Evolutionary conservation across 164 flowering plant genomes (phyloP).

Genomic region (Protea cynaroides): DNA sequence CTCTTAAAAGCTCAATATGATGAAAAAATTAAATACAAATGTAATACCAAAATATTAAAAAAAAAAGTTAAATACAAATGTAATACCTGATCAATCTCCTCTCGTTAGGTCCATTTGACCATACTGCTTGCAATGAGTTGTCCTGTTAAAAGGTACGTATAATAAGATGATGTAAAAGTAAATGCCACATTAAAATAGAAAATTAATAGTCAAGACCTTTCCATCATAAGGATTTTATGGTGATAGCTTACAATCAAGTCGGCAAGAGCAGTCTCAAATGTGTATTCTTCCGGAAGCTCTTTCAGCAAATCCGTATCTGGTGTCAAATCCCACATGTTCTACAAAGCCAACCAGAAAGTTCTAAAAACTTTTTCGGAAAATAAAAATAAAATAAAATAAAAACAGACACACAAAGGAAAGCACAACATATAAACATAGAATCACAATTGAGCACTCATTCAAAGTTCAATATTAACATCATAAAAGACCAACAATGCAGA

Average conservation of each 20-base stretch:
- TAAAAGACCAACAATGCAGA: too few species aligned
- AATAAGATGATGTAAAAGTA: background rate
- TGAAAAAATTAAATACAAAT: too few species aligned
- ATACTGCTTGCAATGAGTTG: conserved; percentile 84
- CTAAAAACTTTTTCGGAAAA: too few species aligned
- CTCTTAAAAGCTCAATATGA: background rate
- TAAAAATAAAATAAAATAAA: background rate
- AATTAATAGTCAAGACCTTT: background rate
- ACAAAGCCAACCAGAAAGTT: conserved; percentile 8
- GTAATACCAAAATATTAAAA: too few species aligned
- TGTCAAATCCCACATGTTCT: conserved; percentile 89
- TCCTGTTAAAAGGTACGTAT: conserved; percentile 39
- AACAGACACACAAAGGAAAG: background rate
- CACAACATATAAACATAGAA: background rate
- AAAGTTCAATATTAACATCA: background rate
- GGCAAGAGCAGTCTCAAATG: conserved; percentile 81
- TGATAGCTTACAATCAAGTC: conserved; percentile 57
- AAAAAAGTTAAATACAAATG: background rate
- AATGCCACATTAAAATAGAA: background rate
- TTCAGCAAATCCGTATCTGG: conserved; percentile 52
- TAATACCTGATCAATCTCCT: conserved; percentile 53
- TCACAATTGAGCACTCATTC: background rate
- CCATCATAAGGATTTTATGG: background rate
- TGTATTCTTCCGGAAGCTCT: conserved; percentile 61
- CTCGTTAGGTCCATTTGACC: conserved; percentile 41